Base-by-base conservation (phyloP, 306 rosid genomes). In the Ochetophila trinervis region DNA sequence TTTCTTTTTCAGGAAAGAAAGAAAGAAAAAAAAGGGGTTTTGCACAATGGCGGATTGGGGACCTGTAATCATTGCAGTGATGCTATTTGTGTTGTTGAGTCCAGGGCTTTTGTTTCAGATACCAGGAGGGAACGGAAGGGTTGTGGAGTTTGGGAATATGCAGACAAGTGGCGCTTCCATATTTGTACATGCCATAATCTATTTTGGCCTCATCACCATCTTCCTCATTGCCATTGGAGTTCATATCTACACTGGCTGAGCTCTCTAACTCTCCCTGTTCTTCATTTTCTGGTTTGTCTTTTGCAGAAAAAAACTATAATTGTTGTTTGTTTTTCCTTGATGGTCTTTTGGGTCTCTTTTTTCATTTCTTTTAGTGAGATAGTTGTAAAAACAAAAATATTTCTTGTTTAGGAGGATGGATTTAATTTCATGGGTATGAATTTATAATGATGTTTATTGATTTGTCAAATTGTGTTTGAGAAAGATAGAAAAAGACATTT, bases 41-140 rank as follows among this genome's bases (percentile, higher is more conserved):
- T 27, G 32, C 32, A 27, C 45, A 19, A 83, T 89, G 97, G 97
- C 95, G 5, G 95, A 90, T 60, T 90, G 95, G 97, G 95, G 97
- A 0, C 97, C 95, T 0, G 97, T 90, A 59, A 36, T 85, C 4
- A 64, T 87, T 12, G 97, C 97, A 0, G 95, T 90, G 80, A 74
- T 87, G 44, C 76, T 90, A 56, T 90, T 90, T 22, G 95, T 83
- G 64, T 75, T 87, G 7, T 20, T 90, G 40, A 85, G 83, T 47
- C 97, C 97, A 0, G 97, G 97, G 47, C 76, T 90, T 6, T 55
- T 90, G 51, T 83, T 90, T 84, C 91, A 90, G 86, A 78, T 87
- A 1, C 95, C 97, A 0, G 91, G 55, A 0, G 19, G 54, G 13
- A 45, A 34, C 5, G 95, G 88, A 14, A 76, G 54, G 20, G 23